Evolutionary conservation across 2,329 filamentous ascomycete genomes (phyloP).

Genomic region (Epichloe festucae): DNA sequence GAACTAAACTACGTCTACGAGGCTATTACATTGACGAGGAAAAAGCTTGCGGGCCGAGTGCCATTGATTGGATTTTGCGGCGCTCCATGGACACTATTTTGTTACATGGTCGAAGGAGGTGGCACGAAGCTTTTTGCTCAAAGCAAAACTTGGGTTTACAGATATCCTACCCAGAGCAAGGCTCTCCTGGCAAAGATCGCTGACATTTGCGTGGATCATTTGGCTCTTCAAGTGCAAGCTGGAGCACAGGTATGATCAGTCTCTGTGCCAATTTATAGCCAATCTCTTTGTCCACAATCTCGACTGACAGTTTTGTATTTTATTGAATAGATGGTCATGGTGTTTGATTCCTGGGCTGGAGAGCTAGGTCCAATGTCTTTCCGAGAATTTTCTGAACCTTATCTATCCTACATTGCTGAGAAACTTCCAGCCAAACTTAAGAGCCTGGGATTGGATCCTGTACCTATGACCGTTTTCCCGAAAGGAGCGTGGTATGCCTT

Average conservation of each 20-base stretch:
- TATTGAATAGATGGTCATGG: slow-evolving; percentile 61
- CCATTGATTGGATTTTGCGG: slow-evolving; percentile 95
- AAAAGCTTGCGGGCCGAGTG: slow-evolving; percentile 78
- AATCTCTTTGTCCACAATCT: neutral
- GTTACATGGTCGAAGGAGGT: slow-evolving; percentile 98
- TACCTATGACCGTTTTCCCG: slow-evolving; percentile 96
- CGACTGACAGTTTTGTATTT: neutral
- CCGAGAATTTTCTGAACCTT: slow-evolving; percentile 74
- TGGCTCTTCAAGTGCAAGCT: slow-evolving; percentile 82
- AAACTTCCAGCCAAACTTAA: slow-evolving; percentile 63
- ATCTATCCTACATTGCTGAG: slow-evolving; percentile 70
- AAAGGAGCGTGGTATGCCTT: slow-evolving; percentile 96
- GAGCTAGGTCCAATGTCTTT: slow-evolving; percentile 80
- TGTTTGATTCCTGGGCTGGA: slow-evolving; percentile 97
- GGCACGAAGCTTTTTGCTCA: slow-evolving; percentile 91
- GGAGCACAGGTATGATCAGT: slow-evolving; percentile 62
- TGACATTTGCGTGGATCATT: slow-evolving; percentile 86
- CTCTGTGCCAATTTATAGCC: neutral
- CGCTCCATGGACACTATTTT: slow-evolving; percentile 90
- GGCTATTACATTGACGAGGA: slow-evolving; percentile 79
- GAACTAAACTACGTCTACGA: slow-evolving; percentile 93
- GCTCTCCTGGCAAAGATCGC: slow-evolving; percentile 80
- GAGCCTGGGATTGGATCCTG: slow-evolving; percentile 61
- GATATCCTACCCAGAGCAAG: slow-evolving; percentile 68
- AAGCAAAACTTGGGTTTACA: slow-evolving; percentile 94